These are phyloP conservation scores for Acorus gramineus DNA, from an alignment of 106 monocot genomes.

Conservation along the genomic window DNA sequence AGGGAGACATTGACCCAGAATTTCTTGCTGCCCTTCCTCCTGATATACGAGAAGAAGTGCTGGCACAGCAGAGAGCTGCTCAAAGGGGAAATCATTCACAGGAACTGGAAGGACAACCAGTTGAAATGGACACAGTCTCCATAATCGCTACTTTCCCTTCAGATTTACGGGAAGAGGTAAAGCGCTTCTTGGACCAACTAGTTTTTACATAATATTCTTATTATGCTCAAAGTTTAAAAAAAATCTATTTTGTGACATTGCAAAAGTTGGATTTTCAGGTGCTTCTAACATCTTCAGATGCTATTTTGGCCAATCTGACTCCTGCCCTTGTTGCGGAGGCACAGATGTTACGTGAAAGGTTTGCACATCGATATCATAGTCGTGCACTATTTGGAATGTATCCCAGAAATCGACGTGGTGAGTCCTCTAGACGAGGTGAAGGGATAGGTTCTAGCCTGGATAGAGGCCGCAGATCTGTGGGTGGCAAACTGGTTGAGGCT, in stretches of 20 bases:
- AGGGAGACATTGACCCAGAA: constrained; percentile 94
- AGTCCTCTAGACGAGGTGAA: constrained; percentile 69
- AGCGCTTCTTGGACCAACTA: not conserved
- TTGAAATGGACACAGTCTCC: constrained; percentile 99
- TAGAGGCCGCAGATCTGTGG: constrained; percentile 39
- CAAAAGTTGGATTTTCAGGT: constrained; percentile 35
- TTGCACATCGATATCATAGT: constrained; percentile 79
- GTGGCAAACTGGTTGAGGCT: constrained; percentile 68
- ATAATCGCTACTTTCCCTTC: constrained; percentile 99
- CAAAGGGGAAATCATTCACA: constrained; percentile 78
- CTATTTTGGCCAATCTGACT: constrained; percentile 71
- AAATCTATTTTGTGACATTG: not conserved
- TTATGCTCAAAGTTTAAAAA: too few species aligned
- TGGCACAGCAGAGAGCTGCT: constrained; percentile 77
- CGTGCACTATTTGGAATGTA: constrained; percentile 75
- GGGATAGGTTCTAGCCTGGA: constrained; percentile 38
- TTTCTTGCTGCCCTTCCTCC: constrained; percentile 99
- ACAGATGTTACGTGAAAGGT: constrained; percentile 91
- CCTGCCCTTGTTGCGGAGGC: constrained; percentile 99
- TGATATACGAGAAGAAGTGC: constrained; percentile 92
- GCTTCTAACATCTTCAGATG: constrained; percentile 91
- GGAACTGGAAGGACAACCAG: constrained; percentile 96
- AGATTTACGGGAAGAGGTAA: constrained; percentile 95
- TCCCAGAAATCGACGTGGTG: constrained; percentile 70
- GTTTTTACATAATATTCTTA: too few species aligned